These are phyloP conservation scores for Vigna reflexopilosa DNA, from an alignment of 306 rosid genomes.

Conservation along the genomic window DNA sequence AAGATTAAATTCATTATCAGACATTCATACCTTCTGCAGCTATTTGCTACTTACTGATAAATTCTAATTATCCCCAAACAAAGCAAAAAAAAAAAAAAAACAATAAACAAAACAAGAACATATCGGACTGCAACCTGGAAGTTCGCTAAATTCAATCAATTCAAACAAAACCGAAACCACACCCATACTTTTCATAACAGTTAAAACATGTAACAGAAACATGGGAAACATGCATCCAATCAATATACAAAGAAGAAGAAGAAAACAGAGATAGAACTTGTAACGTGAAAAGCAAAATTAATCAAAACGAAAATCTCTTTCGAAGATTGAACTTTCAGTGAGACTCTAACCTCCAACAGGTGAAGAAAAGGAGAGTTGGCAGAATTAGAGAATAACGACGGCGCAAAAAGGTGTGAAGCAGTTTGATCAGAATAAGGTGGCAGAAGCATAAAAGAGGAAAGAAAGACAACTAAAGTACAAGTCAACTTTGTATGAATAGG, in stretches of 20 bases:
- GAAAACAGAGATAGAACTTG: neutral
- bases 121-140: neutral
- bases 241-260: conserved; percentile 13
- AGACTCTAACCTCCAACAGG: conserved; percentile 29
- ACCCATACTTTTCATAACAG: conserved; percentile 8
- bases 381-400: neutral
- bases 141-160: neutral
- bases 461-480: conserved; percentile 28
- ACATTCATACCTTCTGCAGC: conserved; percentile 4
- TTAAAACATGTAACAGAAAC: conserved; percentile 33
- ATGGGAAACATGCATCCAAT: conserved; percentile 24
- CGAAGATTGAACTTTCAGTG: neutral
- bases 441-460: conserved; percentile 1
- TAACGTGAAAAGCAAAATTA: conserved; percentile 18
- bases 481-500: conserved; percentile 29
- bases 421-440: neutral
- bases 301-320: neutral
- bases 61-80: neutral
- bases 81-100: neutral
- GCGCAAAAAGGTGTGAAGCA: neutral
- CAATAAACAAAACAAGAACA: conserved; percentile 25
- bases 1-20: neutral
- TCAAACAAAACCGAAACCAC: conserved; percentile 18
- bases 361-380: conserved; percentile 15
- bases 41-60: neutral